Base-by-base conservation (phyloP, 129 eudicot species). In the Centaurea solstitialis region DNA sequence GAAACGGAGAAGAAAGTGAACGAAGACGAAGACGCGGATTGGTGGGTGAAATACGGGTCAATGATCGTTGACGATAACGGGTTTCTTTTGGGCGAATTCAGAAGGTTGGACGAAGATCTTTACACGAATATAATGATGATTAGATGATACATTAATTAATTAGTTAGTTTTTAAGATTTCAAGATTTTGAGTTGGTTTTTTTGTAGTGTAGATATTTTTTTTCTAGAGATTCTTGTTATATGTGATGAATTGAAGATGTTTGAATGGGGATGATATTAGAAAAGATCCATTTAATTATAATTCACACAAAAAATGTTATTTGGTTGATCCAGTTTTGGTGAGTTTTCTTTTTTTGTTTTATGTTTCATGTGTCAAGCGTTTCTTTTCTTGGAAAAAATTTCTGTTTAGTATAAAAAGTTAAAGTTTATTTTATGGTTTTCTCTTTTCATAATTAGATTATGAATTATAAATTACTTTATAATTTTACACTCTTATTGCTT, bases 31-130 rank as follows among this genome's bases (percentile, higher is more conserved):
- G 65, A 43, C 1, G 21, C 65, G 38, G 43, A 40, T 43, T 23
- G 20, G 37, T 73, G 68, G 68, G 43, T 24, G 47, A 61, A 50
- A 18, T 75, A 24, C 17, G 41, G 69, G 7, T 75, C 79, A 68
- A 23, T 76, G 69, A 61, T 76, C 6, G 53, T 76, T 1, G 80
- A 76, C 6, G 21, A 20, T 65, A 64, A 76, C n/a, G 80, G 73
- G 40, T 76, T 64, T 26, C 30, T 26, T 26, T 26, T 26, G 30
- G 30, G 30, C 2, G 30, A 26, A 26, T 26, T 26, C 30, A 64
- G 73, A 17, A 28, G 53, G 21, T 45, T 76, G 21, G 80, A 76
- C 38, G 80, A 76, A 61, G 73, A 76, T 20, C 80, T 76, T 28
- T 61, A 33, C 13, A 76, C 64, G 6, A 70, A 33, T 10, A n/a